Percentiles rank a stretch among this genome's conserved stretches.
Evolutionary conservation across 2,329 filamentous ascomycete species (phyloP).

Genomic region (Penicillium glabrum): DNA sequence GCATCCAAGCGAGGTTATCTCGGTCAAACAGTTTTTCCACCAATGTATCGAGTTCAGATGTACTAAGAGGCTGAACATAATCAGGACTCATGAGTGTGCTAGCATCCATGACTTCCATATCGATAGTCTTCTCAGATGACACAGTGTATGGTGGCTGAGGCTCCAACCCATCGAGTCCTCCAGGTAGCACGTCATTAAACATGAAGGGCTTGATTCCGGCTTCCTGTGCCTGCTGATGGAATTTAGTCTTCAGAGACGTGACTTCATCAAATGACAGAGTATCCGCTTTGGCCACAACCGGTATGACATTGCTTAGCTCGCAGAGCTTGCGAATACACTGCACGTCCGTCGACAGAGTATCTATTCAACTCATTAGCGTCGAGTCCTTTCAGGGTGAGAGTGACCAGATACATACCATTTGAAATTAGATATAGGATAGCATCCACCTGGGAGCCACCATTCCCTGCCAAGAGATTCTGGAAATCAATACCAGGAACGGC

Average conservation of each 20-base stretch:
- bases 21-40: constrained; percentile 74
- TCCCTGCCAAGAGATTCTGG: constrained; percentile 73
- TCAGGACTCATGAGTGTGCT: constrained; percentile 90
- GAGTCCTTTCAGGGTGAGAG: not conserved
- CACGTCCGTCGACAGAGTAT: constrained; percentile 63
- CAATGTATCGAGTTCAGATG: constrained; percentile 70
- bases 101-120: constrained; percentile 85
- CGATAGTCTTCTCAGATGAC: constrained; percentile 70
- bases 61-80: constrained; percentile 76
- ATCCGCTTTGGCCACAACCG: constrained; percentile 77
- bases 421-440: constrained; percentile 79
- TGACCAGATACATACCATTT: constrained; percentile 56
- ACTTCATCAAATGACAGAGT: constrained; percentile 61
- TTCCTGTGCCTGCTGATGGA: constrained; percentile 30
- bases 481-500: constrained; percentile 72
- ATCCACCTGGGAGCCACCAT: constrained; percentile 81
- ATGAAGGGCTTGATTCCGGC: constrained; percentile 65
- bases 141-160: constrained; percentile 65
- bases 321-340: constrained; percentile 70
- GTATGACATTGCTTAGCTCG: constrained; percentile 77
- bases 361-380: constrained; percentile 37
- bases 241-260: constrained; percentile 56
- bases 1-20: constrained; percentile 76
- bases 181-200: constrained; percentile 52
- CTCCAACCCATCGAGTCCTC: constrained; percentile 24